These are phyloP conservation scores for Phialophora chinensis DNA, from an alignment of 2,329 filamentous ascomycete species.

Conservation along the genomic window DNA sequence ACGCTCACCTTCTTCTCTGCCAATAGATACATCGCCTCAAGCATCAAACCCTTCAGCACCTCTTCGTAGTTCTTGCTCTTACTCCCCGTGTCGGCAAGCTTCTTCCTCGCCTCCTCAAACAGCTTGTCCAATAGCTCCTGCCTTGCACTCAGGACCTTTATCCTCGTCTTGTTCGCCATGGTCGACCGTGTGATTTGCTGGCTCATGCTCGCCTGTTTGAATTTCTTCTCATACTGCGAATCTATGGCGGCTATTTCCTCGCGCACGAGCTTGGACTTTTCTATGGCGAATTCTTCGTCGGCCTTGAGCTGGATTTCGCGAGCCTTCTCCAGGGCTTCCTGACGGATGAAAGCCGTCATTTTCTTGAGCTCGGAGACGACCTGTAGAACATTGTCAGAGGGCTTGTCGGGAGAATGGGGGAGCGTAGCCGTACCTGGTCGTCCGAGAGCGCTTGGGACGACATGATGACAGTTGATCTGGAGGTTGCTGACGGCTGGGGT, in stretches of 20 bases:
- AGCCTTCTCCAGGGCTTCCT: slow-evolving; percentile 96
- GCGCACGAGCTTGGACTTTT: slow-evolving; percentile 97
- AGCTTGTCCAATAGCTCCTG: slow-evolving; percentile 91
- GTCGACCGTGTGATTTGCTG: slow-evolving; percentile 98
- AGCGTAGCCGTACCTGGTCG: slow-evolving; percentile 75
- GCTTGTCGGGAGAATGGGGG: not conserved
- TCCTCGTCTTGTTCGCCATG: slow-evolving; percentile 91
- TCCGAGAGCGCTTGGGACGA: slow-evolving; percentile 97
- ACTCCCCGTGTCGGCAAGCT: slow-evolving; percentile 70
- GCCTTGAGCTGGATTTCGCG: slow-evolving; percentile 98
- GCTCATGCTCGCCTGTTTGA: slow-evolving; percentile 97
- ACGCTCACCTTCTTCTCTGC: slow-evolving; percentile 78
- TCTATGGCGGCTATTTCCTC: slow-evolving; percentile 95
- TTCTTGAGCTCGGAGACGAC: slow-evolving; percentile 98
- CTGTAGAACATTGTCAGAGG: slow-evolving; percentile 56
- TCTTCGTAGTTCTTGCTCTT: slow-evolving; percentile 76
- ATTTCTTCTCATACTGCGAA: slow-evolving; percentile 93
- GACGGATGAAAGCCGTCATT: slow-evolving; percentile 99
- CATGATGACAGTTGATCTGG: slow-evolving; percentile 66
- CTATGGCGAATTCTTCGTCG: slow-evolving; percentile 98
- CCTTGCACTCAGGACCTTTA: slow-evolving; percentile 83
- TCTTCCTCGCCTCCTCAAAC: slow-evolving; percentile 79
- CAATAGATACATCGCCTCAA: slow-evolving; percentile 89
- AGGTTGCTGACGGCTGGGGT: slow-evolving; percentile 25
- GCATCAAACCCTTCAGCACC: slow-evolving; percentile 77